phyloP scores from a whole-genome alignment of 306 rosid genomes.

The Hippophae gyantsensis region DNA sequence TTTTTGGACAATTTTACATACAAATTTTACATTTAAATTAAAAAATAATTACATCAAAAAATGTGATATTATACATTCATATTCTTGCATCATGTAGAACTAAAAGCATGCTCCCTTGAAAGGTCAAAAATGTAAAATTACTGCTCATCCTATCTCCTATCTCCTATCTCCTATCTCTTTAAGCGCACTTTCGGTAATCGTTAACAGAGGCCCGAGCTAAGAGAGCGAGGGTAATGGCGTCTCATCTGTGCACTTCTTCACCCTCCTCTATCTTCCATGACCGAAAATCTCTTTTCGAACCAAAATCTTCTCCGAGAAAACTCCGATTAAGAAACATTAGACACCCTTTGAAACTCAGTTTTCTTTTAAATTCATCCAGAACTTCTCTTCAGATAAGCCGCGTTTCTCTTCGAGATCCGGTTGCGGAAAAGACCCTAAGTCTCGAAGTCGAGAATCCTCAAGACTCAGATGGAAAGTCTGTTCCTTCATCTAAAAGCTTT shows the following conservation, averaged over 20 bases:
- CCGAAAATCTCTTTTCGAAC: constrained; percentile 22
- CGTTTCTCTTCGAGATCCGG: constrained; percentile 50
- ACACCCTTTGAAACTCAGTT: constrained; percentile 20
- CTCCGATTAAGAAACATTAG: constrained; percentile 14
- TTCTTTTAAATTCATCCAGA: constrained; percentile 20
- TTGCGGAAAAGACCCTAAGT: constrained; percentile 23
- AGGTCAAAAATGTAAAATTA: no score
- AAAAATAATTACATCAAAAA: no score
- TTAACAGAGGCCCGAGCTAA: no score
- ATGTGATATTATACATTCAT: no score
- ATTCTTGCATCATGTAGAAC: no score
- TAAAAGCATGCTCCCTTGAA: no score
- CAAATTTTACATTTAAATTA: no score
- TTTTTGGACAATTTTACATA: no score
- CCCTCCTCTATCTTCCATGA: constrained; percentile 52
- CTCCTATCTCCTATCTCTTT: no score
- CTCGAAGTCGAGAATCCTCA: constrained; percentile 9
- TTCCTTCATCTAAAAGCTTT: constrained; percentile 33
- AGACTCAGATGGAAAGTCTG: constrained; percentile 30
- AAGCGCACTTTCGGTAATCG: no score
- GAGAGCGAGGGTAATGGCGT: constrained; percentile 45
- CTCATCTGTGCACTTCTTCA: constrained; percentile 41
- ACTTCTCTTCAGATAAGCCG: constrained; percentile 37
- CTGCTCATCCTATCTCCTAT: no score
- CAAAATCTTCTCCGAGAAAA: constrained; percentile 22